Conservation (phyloP, 495 filamentous ascomycete species). For the Glutinoglossum americanum region DNA sequence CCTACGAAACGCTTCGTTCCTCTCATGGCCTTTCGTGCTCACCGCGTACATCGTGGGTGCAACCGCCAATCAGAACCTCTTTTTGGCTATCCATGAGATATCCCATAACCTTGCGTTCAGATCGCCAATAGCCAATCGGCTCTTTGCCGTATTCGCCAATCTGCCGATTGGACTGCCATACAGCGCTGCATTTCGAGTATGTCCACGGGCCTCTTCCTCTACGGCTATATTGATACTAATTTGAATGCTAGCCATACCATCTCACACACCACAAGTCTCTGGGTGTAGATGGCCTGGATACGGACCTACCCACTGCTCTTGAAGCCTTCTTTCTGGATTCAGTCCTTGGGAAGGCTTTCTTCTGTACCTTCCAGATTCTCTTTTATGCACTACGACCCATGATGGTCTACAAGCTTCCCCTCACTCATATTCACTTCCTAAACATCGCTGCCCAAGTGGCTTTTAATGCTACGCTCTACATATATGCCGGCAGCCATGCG, state of each 20-base stretch:
- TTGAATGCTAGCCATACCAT: constrained; percentile 60
- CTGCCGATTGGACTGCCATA: constrained; percentile 91
- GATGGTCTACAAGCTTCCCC: constrained; percentile 73
- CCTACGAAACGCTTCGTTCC: constrained; percentile 56
- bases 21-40: constrained; percentile 64
- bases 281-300: constrained; percentile 88
- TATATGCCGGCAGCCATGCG: constrained; percentile 30
- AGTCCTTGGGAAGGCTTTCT: constrained; percentile 94
- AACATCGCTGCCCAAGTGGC: constrained; percentile 56
- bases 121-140: constrained; percentile 58
- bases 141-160: constrained; percentile 84
- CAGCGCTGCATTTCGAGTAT: constrained; percentile 78
- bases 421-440: constrained; percentile 64
- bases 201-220: constrained; percentile 5
- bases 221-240: neutral
- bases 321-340: constrained; percentile 91
- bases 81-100: constrained; percentile 97
- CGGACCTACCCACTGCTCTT: constrained; percentile 78
- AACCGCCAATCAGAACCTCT: constrained; percentile 95
- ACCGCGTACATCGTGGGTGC: constrained; percentile 86
- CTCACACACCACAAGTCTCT: constrained; percentile 98
- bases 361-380: constrained; percentile 97
- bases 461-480: constrained; percentile 55
- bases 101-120: constrained; percentile 93
- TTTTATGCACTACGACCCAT: constrained; percentile 99